Conservation (phyloP, 225 moss, liverwort and hornwort genomes). For the Neckera pumila region DNA sequence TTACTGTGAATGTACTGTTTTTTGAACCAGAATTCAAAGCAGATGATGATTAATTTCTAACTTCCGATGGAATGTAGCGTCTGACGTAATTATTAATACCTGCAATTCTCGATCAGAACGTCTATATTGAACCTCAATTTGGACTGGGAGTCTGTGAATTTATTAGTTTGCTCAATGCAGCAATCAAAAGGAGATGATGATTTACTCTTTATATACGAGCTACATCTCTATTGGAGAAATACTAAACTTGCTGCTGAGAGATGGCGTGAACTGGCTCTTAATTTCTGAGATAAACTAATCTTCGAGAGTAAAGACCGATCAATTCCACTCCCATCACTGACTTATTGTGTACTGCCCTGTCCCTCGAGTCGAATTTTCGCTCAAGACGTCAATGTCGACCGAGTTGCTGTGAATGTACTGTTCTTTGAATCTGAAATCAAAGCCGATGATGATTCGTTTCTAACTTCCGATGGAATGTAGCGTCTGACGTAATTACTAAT, state of each 20-base stretch:
- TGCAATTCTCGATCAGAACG: neutral
- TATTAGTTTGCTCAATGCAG: neutral
- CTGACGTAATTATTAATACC: neutral
- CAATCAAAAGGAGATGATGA: neutral
- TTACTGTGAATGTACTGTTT: neutral
- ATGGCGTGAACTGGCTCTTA: neutral
- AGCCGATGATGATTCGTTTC: neutral
- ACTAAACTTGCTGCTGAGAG: neutral
- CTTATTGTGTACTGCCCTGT: neutral
- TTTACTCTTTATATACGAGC: neutral
- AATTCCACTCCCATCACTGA: neutral
- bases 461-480: neutral
- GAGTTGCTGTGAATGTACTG: neutral
- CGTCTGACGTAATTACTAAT: neutral
- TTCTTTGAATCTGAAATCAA: neutral
- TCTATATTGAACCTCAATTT: neutral
- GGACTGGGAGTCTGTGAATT: too few relatives aligned
- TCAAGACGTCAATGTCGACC: neutral
- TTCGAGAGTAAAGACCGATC: neutral
- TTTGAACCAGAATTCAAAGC: neutral
- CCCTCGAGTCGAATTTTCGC: neutral
- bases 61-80: neutral
- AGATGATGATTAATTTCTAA: neutral
- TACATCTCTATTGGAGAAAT: neutral
- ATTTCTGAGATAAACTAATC: too few relatives aligned